Base-by-base conservation (phyloP, 1,284 basidiomycete genomes). In the Cryptococcus sp. region DNA sequence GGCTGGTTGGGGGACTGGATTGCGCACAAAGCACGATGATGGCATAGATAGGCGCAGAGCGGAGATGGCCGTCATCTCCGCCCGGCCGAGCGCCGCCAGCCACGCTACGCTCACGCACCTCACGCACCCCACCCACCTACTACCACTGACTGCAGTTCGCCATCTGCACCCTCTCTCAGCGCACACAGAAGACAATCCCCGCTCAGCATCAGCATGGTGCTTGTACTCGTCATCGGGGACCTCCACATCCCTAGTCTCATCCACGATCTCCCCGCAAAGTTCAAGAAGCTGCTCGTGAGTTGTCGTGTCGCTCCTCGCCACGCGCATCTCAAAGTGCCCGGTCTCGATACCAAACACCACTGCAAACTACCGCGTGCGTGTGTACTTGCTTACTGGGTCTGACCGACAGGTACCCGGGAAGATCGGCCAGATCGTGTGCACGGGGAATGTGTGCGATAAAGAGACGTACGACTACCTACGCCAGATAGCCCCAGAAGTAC, bases 381-480 rank as follows among this genome's bases (percentile, higher is more conserved):
- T 44, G 42, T 39, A 21, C 23, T 45, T 42, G 33, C 28, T 28
- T 5, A 28, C 37, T 7, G 9, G 9, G 5, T 33, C 28, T 33
- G 2, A 15, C 56, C 16, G 7, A 12, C 53, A 80, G 78, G 78
- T 94, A 2, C 86, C 95, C 11, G 95, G 96, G 38, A 98, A 98
- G 79, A 98, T 98, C 42, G 91, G 95, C 63, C 95, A 98, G 78
- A 96, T 98, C 61, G 83, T 98, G 36, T 96, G 93, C 75, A 98
- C 95, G 0, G 96, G 95, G 48, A 98, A 98, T 73, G 87, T 98
- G 13, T 96, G 92, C 75, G 96, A 98, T 79, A 87, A 88, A 68
- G 95, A 97, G 78, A 98, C 95, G 12, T 92, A 89, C 71, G 95
- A 98, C 70, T 98, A 97, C 78, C 82, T 99, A n/a, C 82, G 91